Percentiles rank a stretch among this genome's conserved stretches.
These are phyloP conservation scores for Irpex rosettiformis DNA, from an alignment of 1,284 basidiomycete genomes.

Conservation along the genomic window DNA sequence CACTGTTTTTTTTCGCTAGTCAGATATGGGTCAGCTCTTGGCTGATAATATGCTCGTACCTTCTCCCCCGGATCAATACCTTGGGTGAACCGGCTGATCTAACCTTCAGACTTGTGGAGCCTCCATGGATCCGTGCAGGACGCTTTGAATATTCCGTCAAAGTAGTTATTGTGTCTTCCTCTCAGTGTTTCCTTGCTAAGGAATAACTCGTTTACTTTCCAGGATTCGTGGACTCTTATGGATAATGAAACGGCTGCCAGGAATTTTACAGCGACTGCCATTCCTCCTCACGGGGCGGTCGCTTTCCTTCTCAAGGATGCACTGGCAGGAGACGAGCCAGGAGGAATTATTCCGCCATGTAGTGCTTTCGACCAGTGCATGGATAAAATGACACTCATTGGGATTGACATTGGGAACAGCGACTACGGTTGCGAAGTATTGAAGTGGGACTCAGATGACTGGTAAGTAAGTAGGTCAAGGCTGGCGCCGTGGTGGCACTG, in stretches of 20 bases:
- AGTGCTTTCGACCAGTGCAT: conserved; percentile 22
- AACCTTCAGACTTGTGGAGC: conserved; percentile 64
- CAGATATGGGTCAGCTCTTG: conserved; percentile 36
- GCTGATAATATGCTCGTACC: too few species aligned
- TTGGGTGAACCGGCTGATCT: conserved; percentile 52
- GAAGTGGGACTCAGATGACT: too few species aligned
- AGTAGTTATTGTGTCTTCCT: not conserved
- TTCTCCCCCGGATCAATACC: too few species aligned
- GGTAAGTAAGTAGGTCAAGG: too few species aligned
- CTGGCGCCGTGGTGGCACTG: too few species aligned
- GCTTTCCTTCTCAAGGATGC: conserved; percentile 62
- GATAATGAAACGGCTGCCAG: conserved; percentile 43
- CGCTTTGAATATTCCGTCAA: conserved; percentile 56
- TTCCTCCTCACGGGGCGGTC: conserved; percentile 64
- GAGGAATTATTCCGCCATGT: conserved; percentile 33
- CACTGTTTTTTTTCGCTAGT: conserved; percentile 43
- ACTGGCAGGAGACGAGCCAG: conserved; percentile 65
- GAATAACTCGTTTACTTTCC: too few species aligned
- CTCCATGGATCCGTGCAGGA: conserved; percentile 67
- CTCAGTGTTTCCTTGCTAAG: too few species aligned
- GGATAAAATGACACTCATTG: conserved; percentile 22
- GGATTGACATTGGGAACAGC: too few species aligned
- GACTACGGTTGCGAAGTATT: too few species aligned
- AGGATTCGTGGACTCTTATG: not conserved
- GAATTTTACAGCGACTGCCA: conserved; percentile 52